phyloP scores from a whole-genome alignment of 2,329 filamentous ascomycete species.

The Thelonectria blattea region DNA sequence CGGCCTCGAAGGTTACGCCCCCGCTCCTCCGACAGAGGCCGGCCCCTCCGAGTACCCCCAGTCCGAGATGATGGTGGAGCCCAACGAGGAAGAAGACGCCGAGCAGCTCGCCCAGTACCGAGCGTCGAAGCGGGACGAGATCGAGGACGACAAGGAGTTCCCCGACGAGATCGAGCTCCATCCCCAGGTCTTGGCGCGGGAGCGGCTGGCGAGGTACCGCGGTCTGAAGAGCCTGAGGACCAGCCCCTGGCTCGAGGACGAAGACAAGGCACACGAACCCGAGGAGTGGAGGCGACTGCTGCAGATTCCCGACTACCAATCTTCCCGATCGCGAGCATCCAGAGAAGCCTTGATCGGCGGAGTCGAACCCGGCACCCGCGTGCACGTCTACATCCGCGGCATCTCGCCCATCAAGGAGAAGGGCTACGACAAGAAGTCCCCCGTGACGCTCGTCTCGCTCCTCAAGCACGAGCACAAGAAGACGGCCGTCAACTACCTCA shows the following conservation, averaged over 20 bases:
- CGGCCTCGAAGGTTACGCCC: constrained; percentile 74
- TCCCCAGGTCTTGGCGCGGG: constrained; percentile 83
- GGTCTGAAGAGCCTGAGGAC: constrained; percentile 90
- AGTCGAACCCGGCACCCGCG: constrained; percentile 81
- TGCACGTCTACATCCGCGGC: constrained; percentile 74
- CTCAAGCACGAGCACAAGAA: constrained; percentile 95
- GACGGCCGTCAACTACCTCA: constrained; percentile 85
- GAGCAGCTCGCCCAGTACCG: constrained; percentile 84
- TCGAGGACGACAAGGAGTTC: constrained; percentile 90
- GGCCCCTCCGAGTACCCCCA: constrained; percentile 89
- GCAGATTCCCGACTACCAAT: constrained; percentile 88
- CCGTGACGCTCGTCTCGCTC: constrained; percentile 82
- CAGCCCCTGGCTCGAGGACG: constrained; percentile 86
- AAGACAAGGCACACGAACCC: constrained; percentile 86
- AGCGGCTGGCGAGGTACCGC: constrained; percentile 84
- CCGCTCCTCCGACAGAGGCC: constrained; percentile 73
- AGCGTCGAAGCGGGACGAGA: constrained; percentile 77
- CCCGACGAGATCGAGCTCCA: constrained; percentile 96
- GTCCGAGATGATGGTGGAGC: constrained; percentile 88
- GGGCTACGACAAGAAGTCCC: constrained; percentile 57
- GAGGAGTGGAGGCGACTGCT: constrained; percentile 88
- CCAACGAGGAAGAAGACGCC: constrained; percentile 80
- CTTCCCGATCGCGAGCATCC: constrained; percentile 75
- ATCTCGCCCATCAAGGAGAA: constrained; percentile 52
- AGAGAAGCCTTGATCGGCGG: constrained; percentile 90